Evolutionary conservation across 805 yeast genomes (phyloP), one percentile per base, ranked within the genome.

Genomic region (Lachancea thermotolerans): DNA sequence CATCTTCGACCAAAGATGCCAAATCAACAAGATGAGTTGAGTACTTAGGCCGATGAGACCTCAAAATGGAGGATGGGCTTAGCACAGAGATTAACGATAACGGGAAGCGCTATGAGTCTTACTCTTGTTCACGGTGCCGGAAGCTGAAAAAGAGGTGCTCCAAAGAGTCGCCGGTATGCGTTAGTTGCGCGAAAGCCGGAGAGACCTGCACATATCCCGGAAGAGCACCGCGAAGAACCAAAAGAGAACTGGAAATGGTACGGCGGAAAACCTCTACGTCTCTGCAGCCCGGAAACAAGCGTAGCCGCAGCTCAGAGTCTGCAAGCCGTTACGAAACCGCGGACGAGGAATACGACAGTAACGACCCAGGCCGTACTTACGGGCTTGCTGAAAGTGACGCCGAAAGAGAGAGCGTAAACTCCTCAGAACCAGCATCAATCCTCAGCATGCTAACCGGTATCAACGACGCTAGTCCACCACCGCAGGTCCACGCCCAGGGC

Each of bases 131-230:
- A 14, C 54, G 78, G 34, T 76, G 81, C 52, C 62, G 79, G 41
- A 59, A 68, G 41, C 56, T 73, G 33, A 76, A 75, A 58, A 75
- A 75, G 57, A 72, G 70, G 50, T 76, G 81, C 52, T 62, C 74
- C 1, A 70, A 73, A 50, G 63, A 70, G 17, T 44, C 57, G 1
- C 79, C 79, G 0, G 57, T 51, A 14, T 76, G 81, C 50, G 45
- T 49, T 10, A 73, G 71, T 50, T 76, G 81, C 50, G 39, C 36
- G 10, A 68, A 62, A 45, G 67, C 71, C 7, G 59, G 60, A 7
- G 68, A 63, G 40, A 36, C 38, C 2, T 75, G 80, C 53, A 61
- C 59, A 35, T 74, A 75, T 50, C 70, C 72, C 2, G 72, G 73
- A 2, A 62, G 72, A 44, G 69, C 71, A 1, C 67, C 69, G 28